Conservation (phyloP, 148 eudicot species). For the Linanthus parryae region DNA sequence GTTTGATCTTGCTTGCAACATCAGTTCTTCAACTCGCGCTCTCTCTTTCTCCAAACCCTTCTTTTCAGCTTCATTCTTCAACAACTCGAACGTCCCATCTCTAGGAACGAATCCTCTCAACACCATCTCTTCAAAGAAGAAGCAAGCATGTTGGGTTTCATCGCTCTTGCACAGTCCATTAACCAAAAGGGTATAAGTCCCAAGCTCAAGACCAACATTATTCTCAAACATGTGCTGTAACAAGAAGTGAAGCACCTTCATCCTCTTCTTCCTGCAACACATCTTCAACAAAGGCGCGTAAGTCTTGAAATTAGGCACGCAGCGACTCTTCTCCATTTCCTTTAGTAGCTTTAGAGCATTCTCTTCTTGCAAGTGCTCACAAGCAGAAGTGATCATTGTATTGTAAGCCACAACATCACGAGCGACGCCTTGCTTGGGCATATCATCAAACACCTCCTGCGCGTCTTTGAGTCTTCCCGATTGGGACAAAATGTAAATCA, state of each 20-base stretch:
- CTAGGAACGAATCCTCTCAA: constrained; percentile 50
- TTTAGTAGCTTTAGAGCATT: constrained; percentile 56
- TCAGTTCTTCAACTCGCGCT: constrained; percentile 41
- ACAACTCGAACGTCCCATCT: constrained; percentile 32
- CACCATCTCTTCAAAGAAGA: constrained; percentile 49
- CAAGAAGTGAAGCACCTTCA: constrained; percentile 66
- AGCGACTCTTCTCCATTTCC: constrained; percentile 54
- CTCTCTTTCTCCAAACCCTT: constrained; percentile 55
- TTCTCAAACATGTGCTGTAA: constrained; percentile 69
- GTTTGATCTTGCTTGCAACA: constrained; percentile 24
- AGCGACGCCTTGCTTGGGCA: constrained; percentile 41
- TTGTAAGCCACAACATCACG: constrained; percentile 55
- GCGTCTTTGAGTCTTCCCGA: constrained; percentile 77
- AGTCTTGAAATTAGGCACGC: constrained; percentile 50
- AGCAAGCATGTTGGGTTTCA: constrained; percentile 61
- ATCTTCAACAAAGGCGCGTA: constrained; percentile 67
- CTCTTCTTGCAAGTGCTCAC: constrained; percentile 52
- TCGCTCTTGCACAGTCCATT: constrained; percentile 44
- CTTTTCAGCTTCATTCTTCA: constrained; percentile 49
- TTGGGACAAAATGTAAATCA: constrained; percentile 39
- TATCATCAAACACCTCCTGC: constrained; percentile 53
- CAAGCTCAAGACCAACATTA: constrained; percentile 51
- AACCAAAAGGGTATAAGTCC: constrained; percentile 64
- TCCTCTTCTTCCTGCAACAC: constrained; percentile 66
- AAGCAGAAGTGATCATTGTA: constrained; percentile 56